Base-by-base conservation (phyloP, 805 yeast genomes). In the Suhomyces canberraensis region DNA sequence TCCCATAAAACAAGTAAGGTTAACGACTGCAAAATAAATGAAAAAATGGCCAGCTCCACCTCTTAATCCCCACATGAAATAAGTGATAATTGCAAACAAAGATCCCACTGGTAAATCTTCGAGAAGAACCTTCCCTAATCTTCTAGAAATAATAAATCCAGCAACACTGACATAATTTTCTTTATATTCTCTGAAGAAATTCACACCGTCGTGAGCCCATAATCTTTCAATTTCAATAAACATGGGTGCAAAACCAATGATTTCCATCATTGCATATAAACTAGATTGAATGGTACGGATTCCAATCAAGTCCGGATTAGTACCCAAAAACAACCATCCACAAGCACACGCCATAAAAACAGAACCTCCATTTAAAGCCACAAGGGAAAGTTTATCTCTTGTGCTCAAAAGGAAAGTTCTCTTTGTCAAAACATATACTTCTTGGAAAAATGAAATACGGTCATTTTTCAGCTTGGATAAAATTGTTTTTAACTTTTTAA, bases 1-100 rank as follows among this genome's bases (percentile, higher is more conserved):
- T 8, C 82, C 71, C 33, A 71, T 67, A 44, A 79, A 60, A 39
- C 79, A 80, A 14, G 71, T 72, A 19, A 86, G 46, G n/a, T 86
- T 52, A 8, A 70, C 65, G 5, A 77, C 71, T 3, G 79, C 71
- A 55, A 82, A 82, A 56, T 71, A 87, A 2, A 76, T 67, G 44
- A 81, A 83, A 51, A 82, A 87, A 27, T 39, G 54, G 3, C 46
- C 45, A 3, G 44, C 55, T 15, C 54, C 50, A 14, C 48, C 46
- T 13, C 60, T 36, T 27, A 55, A 42, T 4, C 59, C 60, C 53
- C 54, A 47, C 59, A 55, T 54, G 35, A 52, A 55, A 41, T 51
- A 55, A 5, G 60, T 49, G 15, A 52, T 44, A 1, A 39, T 34
- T 2, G 56, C 44, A 33, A 51, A 55, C 4, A 55, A 35, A 9